phyloP scores from a whole-genome alignment of 1,284 basidiomycete genomes.

The Hymenochaete sp. region DNA sequence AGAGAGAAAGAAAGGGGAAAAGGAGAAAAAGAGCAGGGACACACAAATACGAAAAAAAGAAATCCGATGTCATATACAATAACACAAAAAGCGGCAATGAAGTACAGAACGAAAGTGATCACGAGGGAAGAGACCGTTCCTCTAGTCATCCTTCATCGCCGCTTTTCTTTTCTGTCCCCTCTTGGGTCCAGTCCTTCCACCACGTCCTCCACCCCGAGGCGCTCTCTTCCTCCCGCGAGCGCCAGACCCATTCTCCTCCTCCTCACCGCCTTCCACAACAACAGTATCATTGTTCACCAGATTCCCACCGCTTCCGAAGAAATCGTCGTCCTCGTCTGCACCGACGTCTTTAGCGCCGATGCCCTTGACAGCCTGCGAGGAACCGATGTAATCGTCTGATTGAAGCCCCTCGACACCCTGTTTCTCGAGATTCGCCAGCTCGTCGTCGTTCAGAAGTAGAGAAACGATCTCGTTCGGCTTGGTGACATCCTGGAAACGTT shows the following conservation, averaged over 20 bases:
- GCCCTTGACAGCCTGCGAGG: constrained; percentile 42
- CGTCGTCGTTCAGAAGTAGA: constrained; percentile 91
- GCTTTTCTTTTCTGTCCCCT: constrained; percentile 26
- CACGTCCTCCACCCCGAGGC: constrained; percentile 24
- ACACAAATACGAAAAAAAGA: neutral
- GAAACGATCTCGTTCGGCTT: constrained; percentile 98
- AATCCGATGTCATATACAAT: too few species aligned
- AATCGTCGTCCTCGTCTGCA: constrained; percentile 78
- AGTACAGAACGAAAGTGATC: too few species aligned
- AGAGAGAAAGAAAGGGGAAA: neutral
- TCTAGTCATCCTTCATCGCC: constrained; percentile 4
- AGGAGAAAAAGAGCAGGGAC: neutral
- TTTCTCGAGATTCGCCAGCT: constrained; percentile 52
- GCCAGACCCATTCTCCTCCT: too few species aligned
- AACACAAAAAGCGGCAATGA: too few species aligned
- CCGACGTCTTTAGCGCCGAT: constrained; percentile 69
- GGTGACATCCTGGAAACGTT: constrained; percentile 84
- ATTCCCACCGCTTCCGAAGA: constrained; percentile 50
- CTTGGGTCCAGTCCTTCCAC: constrained; percentile 23
- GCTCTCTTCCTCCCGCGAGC: constrained; percentile 29
- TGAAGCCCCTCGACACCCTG: constrained; percentile 30
- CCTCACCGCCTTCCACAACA: constrained; percentile 29
- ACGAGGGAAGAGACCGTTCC: too few species aligned
- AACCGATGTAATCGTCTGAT: constrained; percentile 27
- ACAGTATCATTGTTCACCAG: constrained; percentile 19